Conservation (phyloP, 2,329 filamentous ascomycete species). For the Diplodia scrobiculata region DNA sequence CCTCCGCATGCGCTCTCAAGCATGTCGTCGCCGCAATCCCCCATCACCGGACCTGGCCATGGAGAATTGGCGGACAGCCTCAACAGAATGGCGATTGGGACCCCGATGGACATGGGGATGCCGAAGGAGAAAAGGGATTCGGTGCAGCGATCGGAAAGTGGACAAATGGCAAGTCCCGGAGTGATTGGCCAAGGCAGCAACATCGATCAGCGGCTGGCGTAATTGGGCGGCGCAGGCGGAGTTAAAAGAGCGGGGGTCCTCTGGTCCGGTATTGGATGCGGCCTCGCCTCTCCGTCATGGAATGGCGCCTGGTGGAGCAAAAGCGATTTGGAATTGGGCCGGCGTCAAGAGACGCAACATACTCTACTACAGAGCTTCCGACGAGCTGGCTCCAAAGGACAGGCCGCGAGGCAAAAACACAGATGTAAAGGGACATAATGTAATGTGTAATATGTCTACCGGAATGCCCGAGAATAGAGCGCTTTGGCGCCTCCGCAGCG, state of each 20-base stretch:
- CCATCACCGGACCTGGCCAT: conserved; percentile 4
- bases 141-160: conserved; percentile 22
- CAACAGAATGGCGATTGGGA: conserved; percentile 19
- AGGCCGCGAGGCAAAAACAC: background rate
- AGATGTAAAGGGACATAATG: background rate
- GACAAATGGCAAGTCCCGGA: conserved; percentile 1
- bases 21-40: conserved; percentile 25
- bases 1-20: conserved; percentile 7
- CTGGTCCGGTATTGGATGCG: background rate
- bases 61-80: conserved; percentile 16
- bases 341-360: conserved; percentile 9
- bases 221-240: conserved; percentile 15
- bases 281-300: conserved; percentile 9
- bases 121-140: conserved; percentile 26
- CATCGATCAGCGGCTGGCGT: conserved; percentile 22
- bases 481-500: background rate
- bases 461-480: conserved; percentile 1
- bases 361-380: background rate
- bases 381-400: background rate
- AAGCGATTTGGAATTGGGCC: conserved; percentile 10
- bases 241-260: conserved; percentile 6
- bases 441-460: conserved; percentile 11
- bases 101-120: background rate
- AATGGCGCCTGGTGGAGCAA: conserved; percentile 16
- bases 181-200: conserved; percentile 27